These are phyloP conservation scores for Protomyces lactucae-debilis DNA, from an alignment of 1,139 yeast species.

Conservation along the genomic window DNA sequence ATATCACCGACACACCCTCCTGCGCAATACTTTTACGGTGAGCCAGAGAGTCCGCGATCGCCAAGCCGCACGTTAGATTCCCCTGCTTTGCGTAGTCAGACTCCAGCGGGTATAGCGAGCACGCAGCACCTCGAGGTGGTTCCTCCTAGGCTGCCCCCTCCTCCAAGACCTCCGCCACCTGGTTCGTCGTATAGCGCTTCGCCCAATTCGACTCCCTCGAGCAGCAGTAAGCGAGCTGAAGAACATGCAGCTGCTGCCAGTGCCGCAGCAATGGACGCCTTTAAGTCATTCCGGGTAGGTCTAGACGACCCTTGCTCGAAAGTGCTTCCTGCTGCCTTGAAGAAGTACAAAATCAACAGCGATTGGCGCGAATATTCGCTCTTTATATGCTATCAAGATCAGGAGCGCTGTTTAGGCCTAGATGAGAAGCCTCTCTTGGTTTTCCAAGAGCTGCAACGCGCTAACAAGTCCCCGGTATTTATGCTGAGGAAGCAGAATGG, in stretches of 20 bases:
- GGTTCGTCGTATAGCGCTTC: neutral
- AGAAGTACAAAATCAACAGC: constrained; percentile 70
- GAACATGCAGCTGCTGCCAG: neutral
- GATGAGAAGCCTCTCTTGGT: constrained; percentile 85
- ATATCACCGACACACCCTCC: constrained; percentile 21
- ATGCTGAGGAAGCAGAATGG: constrained; percentile 57
- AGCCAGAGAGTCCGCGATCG: constrained; percentile 19
- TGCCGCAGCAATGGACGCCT: constrained; percentile 50
- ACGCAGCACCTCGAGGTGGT: neutral
- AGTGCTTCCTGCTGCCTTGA: constrained; percentile 83
- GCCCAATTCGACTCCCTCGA: neutral
- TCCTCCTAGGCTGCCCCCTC: constrained; percentile 5
- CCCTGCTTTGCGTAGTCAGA: neutral
- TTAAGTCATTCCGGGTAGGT: constrained; percentile 79
- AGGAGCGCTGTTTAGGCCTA: constrained; percentile 74
- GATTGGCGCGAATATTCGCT: constrained; percentile 89
- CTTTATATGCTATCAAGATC: constrained; percentile 64
- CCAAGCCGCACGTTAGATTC: constrained; percentile 3
- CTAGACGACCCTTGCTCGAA: constrained; percentile 90
- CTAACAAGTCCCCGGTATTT: constrained; percentile 85
- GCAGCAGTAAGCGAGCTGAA: neutral
- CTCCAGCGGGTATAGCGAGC: constrained; percentile 1
- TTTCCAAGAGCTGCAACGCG: constrained; percentile 81
- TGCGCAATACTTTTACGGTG: constrained; percentile 7
- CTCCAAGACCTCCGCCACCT: constrained; percentile 26